phyloP scores from a whole-genome alignment of 2,329 filamentous ascomycete species.

The Exophiala sp. region DNA sequence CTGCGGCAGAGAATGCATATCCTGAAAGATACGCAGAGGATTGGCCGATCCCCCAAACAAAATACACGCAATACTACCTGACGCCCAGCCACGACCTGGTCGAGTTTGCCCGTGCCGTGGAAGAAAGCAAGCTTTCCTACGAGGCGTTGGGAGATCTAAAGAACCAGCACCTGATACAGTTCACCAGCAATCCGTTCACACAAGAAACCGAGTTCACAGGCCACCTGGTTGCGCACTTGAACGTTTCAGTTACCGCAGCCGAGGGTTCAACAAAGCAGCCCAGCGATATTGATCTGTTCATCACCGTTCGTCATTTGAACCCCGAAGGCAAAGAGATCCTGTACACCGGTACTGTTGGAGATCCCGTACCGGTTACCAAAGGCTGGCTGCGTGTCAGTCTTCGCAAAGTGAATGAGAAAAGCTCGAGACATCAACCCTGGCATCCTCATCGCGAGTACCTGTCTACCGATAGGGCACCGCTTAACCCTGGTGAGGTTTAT shows the following conservation, averaged over 20 bases:
- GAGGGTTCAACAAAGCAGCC: slow-evolving; percentile 41
- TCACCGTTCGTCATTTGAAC: slow-evolving; percentile 53
- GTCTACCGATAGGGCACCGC: slow-evolving; percentile 46
- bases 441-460: slow-evolving; percentile 51
- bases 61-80: slow-evolving; percentile 61
- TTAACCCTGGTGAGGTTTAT: slow-evolving; percentile 50
- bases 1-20: slow-evolving; percentile 57
- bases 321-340: slow-evolving; percentile 50
- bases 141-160: slow-evolving; percentile 57
- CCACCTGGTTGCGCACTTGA: slow-evolving; percentile 62
- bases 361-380: slow-evolving; percentile 53
- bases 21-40: slow-evolving; percentile 55
- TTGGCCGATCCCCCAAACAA: slow-evolving; percentile 65
- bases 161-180: slow-evolving; percentile 54
- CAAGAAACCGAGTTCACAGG: slow-evolving; percentile 67
- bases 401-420: slow-evolving; percentile 45
- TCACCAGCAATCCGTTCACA: slow-evolving; percentile 56
- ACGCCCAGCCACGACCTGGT: slow-evolving; percentile 46
- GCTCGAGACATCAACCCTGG: slow-evolving; percentile 45
- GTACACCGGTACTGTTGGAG: slow-evolving; percentile 55
- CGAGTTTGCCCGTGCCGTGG: slow-evolving; percentile 30
- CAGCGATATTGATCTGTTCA: slow-evolving; percentile 51
- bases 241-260: slow-evolving; percentile 53
- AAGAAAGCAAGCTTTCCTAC: slow-evolving; percentile 51
- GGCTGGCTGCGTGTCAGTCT: slow-evolving; percentile 53